Percentiles rank a stretch among this genome's conserved stretches.
Conservation (phyloP, 2,329 filamentous ascomycete species). For the Gliomastix tumulicola region DNA sequence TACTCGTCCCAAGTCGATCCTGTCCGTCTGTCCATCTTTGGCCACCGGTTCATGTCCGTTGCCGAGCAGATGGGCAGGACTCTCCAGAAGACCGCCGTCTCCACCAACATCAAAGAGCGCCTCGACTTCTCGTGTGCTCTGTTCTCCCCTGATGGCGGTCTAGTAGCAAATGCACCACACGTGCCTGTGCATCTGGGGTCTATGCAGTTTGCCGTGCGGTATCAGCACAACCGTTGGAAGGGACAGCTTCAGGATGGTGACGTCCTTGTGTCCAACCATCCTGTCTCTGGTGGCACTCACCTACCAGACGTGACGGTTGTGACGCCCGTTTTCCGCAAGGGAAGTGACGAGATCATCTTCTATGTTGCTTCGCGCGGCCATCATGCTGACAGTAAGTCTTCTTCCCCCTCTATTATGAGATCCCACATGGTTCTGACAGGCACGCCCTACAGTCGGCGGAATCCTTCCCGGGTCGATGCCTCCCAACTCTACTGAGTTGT, state of each 20-base stretch:
- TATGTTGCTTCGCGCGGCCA: constrained; percentile 30
- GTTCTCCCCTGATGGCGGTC: constrained; percentile 29
- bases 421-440: too few species aligned
- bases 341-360: constrained; percentile 19
- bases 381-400: constrained; percentile 29
- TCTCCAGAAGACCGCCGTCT: constrained; percentile 49
- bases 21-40: constrained; percentile 46
- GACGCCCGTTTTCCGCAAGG: constrained; percentile 25
- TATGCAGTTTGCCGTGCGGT: constrained; percentile 31
- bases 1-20: constrained; percentile 30
- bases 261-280: constrained; percentile 30
- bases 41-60: constrained; percentile 51
- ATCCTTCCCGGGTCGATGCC: constrained; percentile 32
- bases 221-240: constrained; percentile 23
- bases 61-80: constrained; percentile 53
- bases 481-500: constrained; percentile 35
- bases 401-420: too few species aligned
- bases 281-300: constrained; percentile 27
- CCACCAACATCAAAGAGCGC: constrained; percentile 36
- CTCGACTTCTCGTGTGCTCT: constrained; percentile 35
- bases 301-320: constrained; percentile 32
- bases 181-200: constrained; percentile 31
- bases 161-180: constrained; percentile 32
- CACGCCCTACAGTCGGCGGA: too few species aligned
- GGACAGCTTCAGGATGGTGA: constrained; percentile 26